Evolutionary conservation across 2,329 filamentous ascomycete genomes (phyloP), one percentile per base, ranked within the genome.

Genomic region (Albophoma yamanashiensis): DNA sequence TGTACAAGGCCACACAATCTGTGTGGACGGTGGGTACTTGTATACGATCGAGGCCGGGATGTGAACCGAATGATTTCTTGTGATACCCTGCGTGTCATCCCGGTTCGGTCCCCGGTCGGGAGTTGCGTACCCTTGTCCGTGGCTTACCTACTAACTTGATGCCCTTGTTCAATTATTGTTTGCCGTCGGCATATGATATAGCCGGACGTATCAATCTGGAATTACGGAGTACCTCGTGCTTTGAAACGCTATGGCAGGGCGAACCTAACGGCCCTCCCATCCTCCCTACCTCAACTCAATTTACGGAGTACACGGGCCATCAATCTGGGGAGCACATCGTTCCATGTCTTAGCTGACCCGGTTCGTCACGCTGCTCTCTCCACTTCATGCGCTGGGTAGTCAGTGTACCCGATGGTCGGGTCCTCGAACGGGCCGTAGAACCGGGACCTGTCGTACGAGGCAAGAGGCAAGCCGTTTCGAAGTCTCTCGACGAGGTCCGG

Each of bases 401-500:
- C 73, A 0, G 67, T 72, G 57, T 74, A 76, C 20, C 71, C 71
- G n/a, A 67, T 60, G 6, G 65, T 62, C 9, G 67, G 62, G n/a
- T 75, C 69, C 52, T 69, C 62, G 52, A 75, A 74, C 4, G 73
- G 73, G 0, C 73, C 73, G 64, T 79, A 80, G 61, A 81, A 81
- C 0, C 73, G 70, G 50, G 67, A 69, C 20, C 78, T 68, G 52
- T 81, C 76, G 60, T 80, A 81, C 11, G 64, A 60, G 0, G 72
- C 69, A 39, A 81, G 65, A 1, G 75, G 70, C 38, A 70, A 65
- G 0, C 74, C 75, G 17, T 75, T 71, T 58, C 73, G 71, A 58
- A 81, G 63, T 57, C 78, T 62, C 50, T 77, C 68, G 4, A 79
- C 71, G 58, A 82, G 63, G 63, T 82, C 79, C 0, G 78, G 79